These are phyloP conservation scores for Cladosporium sp. DNA, from an alignment of 2,329 filamentous ascomycete species.

Conservation along the genomic window DNA sequence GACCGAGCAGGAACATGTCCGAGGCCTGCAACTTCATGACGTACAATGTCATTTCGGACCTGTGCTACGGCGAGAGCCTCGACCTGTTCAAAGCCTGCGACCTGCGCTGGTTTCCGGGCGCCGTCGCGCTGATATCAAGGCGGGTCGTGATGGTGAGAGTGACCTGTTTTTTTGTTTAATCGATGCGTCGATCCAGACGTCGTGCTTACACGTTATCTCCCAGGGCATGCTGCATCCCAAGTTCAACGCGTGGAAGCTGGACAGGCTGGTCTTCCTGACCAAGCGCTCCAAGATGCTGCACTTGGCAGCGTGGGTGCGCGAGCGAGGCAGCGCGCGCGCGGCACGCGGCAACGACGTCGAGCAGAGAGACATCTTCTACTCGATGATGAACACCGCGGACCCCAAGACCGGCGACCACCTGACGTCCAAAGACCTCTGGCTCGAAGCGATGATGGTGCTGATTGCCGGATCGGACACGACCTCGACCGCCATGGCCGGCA, in stretches of 20 bases:
- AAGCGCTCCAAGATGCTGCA: not conserved
- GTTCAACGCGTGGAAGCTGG: slow-evolving; percentile 13
- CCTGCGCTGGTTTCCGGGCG: slow-evolving; percentile 3
- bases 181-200: not conserved
- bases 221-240: slow-evolving; percentile 14
- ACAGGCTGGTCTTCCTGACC: not conserved
- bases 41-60: slow-evolving; percentile 26
- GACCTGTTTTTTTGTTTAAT: not conserved
- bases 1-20: slow-evolving; percentile 21
- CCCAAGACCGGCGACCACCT: slow-evolving; percentile 28
- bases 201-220: not conserved
- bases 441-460: slow-evolving; percentile 22
- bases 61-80: slow-evolving; percentile 25
- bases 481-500: slow-evolving; percentile 29
- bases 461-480: slow-evolving; percentile 36
- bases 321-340: slow-evolving; percentile 23
- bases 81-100: slow-evolving; percentile 25
- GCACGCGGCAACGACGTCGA: slow-evolving; percentile 14
- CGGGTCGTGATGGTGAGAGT: not conserved
- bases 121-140: not conserved
- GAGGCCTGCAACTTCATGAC: slow-evolving; percentile 27
- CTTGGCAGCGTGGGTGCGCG: not conserved
- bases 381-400: not conserved
- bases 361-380: not conserved
- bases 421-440: slow-evolving; percentile 22